Conservation (phyloP, 306 rosid species). For the Dalbergia cochinchinensis region DNA sequence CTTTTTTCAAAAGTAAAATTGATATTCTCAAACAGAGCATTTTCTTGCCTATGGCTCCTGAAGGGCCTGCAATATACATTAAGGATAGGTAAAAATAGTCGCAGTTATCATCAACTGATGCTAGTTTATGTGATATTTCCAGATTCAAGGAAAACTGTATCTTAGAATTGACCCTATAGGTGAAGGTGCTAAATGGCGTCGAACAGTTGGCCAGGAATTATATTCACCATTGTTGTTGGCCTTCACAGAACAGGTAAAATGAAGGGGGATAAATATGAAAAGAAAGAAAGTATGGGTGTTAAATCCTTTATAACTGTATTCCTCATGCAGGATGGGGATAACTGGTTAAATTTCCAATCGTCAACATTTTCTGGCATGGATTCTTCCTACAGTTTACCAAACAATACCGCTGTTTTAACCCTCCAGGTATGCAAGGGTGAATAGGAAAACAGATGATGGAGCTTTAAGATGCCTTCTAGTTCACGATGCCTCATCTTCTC, state of each 20-base stretch:
- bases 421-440: constrained; percentile 62
- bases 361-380: constrained; percentile 65
- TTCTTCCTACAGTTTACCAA: constrained; percentile 74
- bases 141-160: constrained; percentile 87
- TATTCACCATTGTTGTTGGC: constrained; percentile 91
- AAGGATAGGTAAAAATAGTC: constrained; percentile 9
- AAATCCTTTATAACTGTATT: constrained; percentile 20
- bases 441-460: constrained; percentile 20
- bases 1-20: too few species aligned
- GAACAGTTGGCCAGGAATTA: constrained; percentile 91
- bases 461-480: constrained; percentile 35
- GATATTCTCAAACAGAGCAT: constrained; percentile 20
- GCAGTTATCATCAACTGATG: constrained; percentile 11
- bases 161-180: constrained; percentile 78
- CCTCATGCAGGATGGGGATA: constrained; percentile 67
- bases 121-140: constrained; percentile 47
- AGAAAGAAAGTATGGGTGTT: background rate
- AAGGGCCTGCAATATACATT: constrained; percentile 12
- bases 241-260: constrained; percentile 80
- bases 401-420: constrained; percentile 75
- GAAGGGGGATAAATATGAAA: background rate
- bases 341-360: constrained; percentile 50
- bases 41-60: constrained; percentile 22
- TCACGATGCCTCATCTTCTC: constrained; percentile 15
- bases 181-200: constrained; percentile 95